Conservation (phyloP, 768 basidiomycete genomes). For the Boletus huronensis region DNA sequence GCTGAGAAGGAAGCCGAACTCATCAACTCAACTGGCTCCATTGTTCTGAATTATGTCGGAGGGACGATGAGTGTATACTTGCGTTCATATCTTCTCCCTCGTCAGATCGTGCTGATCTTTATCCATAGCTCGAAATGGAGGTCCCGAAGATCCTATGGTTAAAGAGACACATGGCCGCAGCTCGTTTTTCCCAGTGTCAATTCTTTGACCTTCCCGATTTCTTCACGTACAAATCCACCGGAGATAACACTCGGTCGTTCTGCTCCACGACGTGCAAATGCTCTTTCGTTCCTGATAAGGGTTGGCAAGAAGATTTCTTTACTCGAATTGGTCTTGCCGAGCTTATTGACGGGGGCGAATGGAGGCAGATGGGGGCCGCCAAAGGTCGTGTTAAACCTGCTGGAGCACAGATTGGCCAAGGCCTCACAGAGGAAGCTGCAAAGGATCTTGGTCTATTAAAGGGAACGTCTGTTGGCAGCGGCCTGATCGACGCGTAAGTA, state of each 20-base stretch:
- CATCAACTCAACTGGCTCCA: slow-evolving; percentile 81
- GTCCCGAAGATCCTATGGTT: slow-evolving; percentile 97
- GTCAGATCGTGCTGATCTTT: slow-evolving; percentile 6
- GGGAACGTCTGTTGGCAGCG: slow-evolving; percentile 92
- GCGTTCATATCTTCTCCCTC: neutral
- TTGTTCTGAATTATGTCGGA: slow-evolving; percentile 92
- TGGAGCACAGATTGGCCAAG: slow-evolving; percentile 78
- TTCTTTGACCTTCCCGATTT: slow-evolving; percentile 95
- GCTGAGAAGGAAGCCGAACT: slow-evolving; percentile 88
- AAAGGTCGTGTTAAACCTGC: slow-evolving; percentile 71
- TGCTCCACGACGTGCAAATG: slow-evolving; percentile 98
- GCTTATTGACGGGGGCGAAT: slow-evolving; percentile 59
- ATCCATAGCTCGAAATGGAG: slow-evolving; percentile 89
- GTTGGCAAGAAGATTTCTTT: slow-evolving; percentile 92
- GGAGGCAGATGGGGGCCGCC: slow-evolving; percentile 69
- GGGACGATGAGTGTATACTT: slow-evolving; percentile 85
- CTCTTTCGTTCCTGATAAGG: slow-evolving; percentile 80
- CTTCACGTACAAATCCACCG: slow-evolving; percentile 90
- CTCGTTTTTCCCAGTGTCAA: slow-evolving; percentile 70
- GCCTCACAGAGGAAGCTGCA: slow-evolving; percentile 75
- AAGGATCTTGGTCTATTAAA: slow-evolving; percentile 78
- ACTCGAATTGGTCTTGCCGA: slow-evolving; percentile 74
- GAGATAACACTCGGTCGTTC: slow-evolving; percentile 65
- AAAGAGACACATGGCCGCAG: slow-evolving; percentile 77
- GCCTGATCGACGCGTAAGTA: slow-evolving; percentile 88